phyloP scores from a whole-genome alignment of 345 rosid species.

The Corchorus capsularis region DNA sequence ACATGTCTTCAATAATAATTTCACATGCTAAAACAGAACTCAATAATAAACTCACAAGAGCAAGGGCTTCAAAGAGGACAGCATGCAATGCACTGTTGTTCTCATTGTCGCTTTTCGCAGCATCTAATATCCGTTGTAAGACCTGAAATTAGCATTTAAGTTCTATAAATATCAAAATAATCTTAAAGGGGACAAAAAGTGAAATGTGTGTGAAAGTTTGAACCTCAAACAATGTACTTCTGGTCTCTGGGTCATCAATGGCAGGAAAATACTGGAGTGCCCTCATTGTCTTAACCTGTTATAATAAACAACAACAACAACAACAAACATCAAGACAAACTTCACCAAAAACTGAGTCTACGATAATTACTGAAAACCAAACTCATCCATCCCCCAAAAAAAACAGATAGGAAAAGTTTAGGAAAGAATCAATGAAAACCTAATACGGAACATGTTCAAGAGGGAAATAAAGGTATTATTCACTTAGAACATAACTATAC shows the following conservation, averaged over 20 bases:
- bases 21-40: constrained; percentile 18
- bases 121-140: constrained; percentile 94
- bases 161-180: constrained; percentile 29
- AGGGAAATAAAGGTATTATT: not conserved
- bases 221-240: constrained; percentile 95
- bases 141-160: constrained; percentile 62
- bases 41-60: constrained; percentile 72
- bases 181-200: constrained; percentile 8
- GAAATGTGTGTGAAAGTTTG: constrained; percentile 21
- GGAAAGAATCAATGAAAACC: not conserved
- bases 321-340: constrained; percentile 29
- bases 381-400: constrained; percentile 15
- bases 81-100: constrained; percentile 99
- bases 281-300: constrained; percentile 98
- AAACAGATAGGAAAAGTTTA: not conserved
- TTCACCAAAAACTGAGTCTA: constrained; percentile 8
- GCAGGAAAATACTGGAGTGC: constrained; percentile 98
- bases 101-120: constrained; percentile 96
- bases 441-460: constrained; percentile 3
- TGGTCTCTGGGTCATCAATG: constrained; percentile 91
- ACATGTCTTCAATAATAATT: not conserved
- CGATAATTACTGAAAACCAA: constrained; percentile 14
- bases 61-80: constrained; percentile 98
- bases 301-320: constrained; percentile 21
- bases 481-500: constrained; percentile 4